These are phyloP conservation scores for Leccinum griseonigrum DNA, from an alignment of 1,284 basidiomycete genomes.

Conservation along the genomic window DNA sequence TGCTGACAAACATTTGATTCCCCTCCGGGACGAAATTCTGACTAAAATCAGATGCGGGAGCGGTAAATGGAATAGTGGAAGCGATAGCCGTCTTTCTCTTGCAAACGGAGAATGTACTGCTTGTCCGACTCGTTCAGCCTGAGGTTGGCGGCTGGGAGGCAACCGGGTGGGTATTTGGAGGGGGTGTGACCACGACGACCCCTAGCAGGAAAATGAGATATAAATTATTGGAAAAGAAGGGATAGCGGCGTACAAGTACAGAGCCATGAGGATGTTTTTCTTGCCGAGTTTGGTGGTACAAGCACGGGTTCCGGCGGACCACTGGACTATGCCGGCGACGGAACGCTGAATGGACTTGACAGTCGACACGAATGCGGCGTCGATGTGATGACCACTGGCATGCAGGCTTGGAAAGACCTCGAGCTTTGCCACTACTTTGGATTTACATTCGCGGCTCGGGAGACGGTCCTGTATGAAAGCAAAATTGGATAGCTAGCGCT, in stretches of 20 bases:
- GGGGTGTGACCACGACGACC: constrained; percentile 81
- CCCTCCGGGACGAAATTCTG: constrained; percentile 82
- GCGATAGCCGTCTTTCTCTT: constrained; percentile 65
- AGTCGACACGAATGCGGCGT: constrained; percentile 92
- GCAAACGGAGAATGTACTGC: constrained; percentile 78
- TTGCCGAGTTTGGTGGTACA: constrained; percentile 76
- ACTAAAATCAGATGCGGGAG: constrained; percentile 74
- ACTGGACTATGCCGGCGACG: constrained; percentile 73
- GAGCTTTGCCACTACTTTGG: constrained; percentile 72
- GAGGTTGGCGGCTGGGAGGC: constrained; percentile 61
- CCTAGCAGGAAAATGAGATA: constrained; percentile 36
- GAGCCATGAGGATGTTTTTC: constrained; percentile 82
- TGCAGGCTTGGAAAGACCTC: constrained; percentile 68
- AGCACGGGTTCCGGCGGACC: constrained; percentile 69
- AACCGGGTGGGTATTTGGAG: constrained; percentile 60
- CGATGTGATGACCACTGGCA: constrained; percentile 85
- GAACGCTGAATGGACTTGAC: constrained; percentile 92
- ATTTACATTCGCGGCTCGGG: constrained; percentile 85
- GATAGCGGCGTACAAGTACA: constrained; percentile 68
- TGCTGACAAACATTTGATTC: constrained; percentile 85
- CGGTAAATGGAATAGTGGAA: constrained; percentile 95
- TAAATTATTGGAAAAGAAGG: constrained; percentile 1
- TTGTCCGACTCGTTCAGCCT: constrained; percentile 50
- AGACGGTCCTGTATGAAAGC: constrained; percentile 93
- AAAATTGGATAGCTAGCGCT: constrained; percentile 91